These are phyloP conservation scores for Xanthoconium purpureum DNA, from an alignment of 768 basidiomycete genomes.

Conservation along the genomic window DNA sequence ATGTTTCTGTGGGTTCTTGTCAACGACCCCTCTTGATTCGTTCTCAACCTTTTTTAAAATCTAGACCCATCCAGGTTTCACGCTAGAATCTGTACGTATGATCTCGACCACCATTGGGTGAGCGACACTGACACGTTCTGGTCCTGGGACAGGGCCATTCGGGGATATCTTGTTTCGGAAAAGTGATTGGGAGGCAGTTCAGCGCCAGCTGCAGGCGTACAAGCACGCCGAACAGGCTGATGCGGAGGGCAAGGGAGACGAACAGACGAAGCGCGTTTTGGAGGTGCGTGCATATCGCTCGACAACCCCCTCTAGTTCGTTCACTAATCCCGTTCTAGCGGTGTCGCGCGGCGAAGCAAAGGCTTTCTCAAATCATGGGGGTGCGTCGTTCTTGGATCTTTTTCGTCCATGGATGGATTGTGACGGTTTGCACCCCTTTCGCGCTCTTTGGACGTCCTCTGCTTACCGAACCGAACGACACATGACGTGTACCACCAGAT, in stretches of 20 bases:
- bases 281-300: background rate
- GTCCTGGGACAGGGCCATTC: constrained; percentile 19
- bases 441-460: background rate
- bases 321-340: constrained; percentile 3
- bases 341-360: background rate
- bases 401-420: background rate
- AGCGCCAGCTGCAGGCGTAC: constrained; percentile 1
- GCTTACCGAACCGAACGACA: background rate
- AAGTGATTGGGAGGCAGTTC: constrained; percentile 13
- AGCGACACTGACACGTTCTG: background rate
- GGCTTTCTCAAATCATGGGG: constrained; percentile 16
- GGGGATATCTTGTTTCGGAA: constrained; percentile 16
- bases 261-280: background rate
- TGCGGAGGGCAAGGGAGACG: background rate
- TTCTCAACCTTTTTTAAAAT: background rate
- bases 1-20: constrained; percentile 22
- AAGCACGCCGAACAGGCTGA: background rate
- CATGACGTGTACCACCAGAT: constrained; percentile 10
- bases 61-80: background rate
- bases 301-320: background rate
- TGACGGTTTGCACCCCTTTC: background rate
- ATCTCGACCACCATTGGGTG: background rate
- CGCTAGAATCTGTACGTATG: constrained; percentile 13
- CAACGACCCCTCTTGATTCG: background rate
- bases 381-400: constrained; percentile 5